A percentile compares a stretch with the other conserved stretches of the same genome.
Evolutionary conservation across 1,284 basidiomycete species (phyloP).

Genomic region (Nidula niveotomentosa): DNA sequence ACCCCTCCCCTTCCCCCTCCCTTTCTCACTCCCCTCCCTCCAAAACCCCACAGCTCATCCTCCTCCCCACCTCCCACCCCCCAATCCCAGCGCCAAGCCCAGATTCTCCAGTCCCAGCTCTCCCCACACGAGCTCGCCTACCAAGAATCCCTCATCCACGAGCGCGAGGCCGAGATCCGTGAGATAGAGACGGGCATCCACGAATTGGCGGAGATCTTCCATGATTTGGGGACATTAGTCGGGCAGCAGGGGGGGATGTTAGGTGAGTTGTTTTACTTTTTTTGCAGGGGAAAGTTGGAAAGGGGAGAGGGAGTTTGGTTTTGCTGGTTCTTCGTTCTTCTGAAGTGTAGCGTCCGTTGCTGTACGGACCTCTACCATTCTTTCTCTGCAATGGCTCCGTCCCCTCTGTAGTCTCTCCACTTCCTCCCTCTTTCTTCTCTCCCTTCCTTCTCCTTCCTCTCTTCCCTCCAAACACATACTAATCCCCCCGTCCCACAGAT

Average conservation of each 20-base stretch:
- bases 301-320: no score
- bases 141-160: constrained; percentile 94
- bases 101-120: constrained; percentile 71
- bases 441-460: no score
- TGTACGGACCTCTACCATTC: no score
- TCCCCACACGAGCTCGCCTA: constrained; percentile 92
- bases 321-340: no score
- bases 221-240: constrained; percentile 93
- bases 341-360: no score
- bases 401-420: neutral
- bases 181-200: constrained; percentile 98
- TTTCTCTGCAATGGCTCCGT: no score
- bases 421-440: no score
- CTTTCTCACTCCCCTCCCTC: no score
- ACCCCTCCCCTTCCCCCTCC: no score
- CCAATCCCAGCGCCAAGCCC: constrained; percentile 66
- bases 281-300: no score
- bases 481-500: constrained; percentile 51
- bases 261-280: constrained; percentile 45
- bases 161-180: constrained; percentile 92
- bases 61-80: constrained; percentile 15
- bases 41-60: no score
- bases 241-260: constrained; percentile 95
- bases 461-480: neutral
- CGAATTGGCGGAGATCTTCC: constrained; percentile 96